Base-by-base conservation (phyloP, 257 asterid species). In the Penstemon barbatus region DNA sequence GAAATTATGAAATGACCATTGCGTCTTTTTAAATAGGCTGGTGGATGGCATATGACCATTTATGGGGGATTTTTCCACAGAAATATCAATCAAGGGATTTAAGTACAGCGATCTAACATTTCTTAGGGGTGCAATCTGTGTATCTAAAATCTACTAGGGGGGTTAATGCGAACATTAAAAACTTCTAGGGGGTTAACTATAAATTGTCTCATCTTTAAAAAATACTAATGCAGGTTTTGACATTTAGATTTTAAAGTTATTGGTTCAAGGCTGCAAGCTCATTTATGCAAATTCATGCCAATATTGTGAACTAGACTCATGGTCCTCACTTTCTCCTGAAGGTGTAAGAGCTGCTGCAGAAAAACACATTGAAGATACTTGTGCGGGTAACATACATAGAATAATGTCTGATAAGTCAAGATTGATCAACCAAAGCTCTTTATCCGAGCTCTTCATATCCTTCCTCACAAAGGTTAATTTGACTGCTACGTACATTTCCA, bases 261-360 rank as follows among this genome's bases (percentile, higher is more conserved):
- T 41, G 10, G 13, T 15, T 15, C 18, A 15, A 15, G 18, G 18
- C 18, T 37, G 36, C 50, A 13, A 41, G 56, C 44, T 13, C 56
- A 66, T 54, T 64, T 38, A 42, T 10, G 55, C n/a, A 44, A 10
- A 11, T 42, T 57, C 44, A 41, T 62, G 49, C 57, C 19, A 45
- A 48, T 37, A 41, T 37, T 50, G 8, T 48, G 48, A 70, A 12
- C 56, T 43, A 13, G 25, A 57, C 70, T 68, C 38, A 58, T 56
- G 67, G 46, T 78, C 68, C 66, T 57, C 55, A 63, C 62, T 66
- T 80, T 71, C 74, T 67, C 75, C 66, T 74, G 78, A 74, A 93
- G 97, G 97, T 72, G 91, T 83, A 77, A 84, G 97, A 84, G 75
- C 84, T 85, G 74, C 9, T 66, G 99, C 92, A 8, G 97, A 90